Base-by-base conservation (phyloP, 139 green algal genomes). In the Micromonas pusilla region DNA sequence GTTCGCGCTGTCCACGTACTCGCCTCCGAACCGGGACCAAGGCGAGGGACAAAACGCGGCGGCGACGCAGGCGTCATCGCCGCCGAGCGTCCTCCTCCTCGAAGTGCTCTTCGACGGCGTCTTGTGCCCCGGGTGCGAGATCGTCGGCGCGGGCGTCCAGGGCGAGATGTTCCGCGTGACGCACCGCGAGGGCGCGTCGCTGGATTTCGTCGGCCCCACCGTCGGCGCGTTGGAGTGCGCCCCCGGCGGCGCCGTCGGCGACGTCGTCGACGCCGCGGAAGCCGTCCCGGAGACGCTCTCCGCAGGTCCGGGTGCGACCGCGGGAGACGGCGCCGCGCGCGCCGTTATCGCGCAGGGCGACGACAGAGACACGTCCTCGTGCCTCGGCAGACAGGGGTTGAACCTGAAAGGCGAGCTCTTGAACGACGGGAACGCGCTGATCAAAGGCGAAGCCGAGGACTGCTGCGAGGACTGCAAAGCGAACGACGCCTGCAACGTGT, bases 381-480 rank as follows among this genome's bases (percentile, higher is more conserved):
- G 68, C 38, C 36, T 38, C 21, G 68, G 37, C 23, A 6, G 53
- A 60, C n/a, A 28, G 3, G 38, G 38, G 13, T 36, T 62, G 3
- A 75, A 75, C 37, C 38, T 75, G 34, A 75, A 75, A 3, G 68
- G 68, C 36, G 30, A 62, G 28, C 30, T 75, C 5, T 36, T 75
- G 19, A 38, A 39, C 68, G 68, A 75, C 53, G 68, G 68, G 2
- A 31, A 20, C 21, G 38, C 52, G 9, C 31, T 63, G 34, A 75
- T 75, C 38, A 28, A 34, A 33, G 37, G 28, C 38, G 31, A 23
- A 2, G 68, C 31, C 21, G 68, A 31, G 3, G 68, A 60, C 34
- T 75, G 68, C 36, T 75, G 68, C 68, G 23, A 30, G 21, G 68
- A 38, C 9, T 75, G 68, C 37, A 16, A 9, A 4, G 2, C 2